Percentiles rank a stretch among this genome's conserved stretches.
Evolutionary conservation across 2,329 filamentous ascomycete genomes (phyloP).

Genomic region (Colletotrichum aenigma): DNA sequence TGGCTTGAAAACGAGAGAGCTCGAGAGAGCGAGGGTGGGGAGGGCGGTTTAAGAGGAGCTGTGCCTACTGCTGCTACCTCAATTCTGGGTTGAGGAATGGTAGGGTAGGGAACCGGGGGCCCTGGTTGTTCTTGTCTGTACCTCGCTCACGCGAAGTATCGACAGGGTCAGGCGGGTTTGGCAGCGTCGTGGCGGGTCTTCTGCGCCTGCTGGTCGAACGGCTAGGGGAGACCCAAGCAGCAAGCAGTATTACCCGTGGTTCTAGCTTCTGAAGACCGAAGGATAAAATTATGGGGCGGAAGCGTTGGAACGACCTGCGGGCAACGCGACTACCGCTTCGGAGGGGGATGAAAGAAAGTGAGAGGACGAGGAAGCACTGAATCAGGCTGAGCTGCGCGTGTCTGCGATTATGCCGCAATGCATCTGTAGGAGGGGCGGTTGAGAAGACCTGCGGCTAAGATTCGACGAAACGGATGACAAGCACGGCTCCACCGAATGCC

Average conservation of each 20-base stretch:
- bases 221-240: background rate
- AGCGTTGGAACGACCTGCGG: background rate
- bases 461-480: slow-evolving; percentile 16
- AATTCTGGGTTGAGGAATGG: slow-evolving; percentile 1
- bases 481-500: slow-evolving; percentile 7
- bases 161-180: slow-evolving; percentile 6
- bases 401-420: slow-evolving; percentile 13
- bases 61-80: slow-evolving; percentile 18
- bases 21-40: slow-evolving; percentile 29
- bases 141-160: slow-evolving; percentile 15
- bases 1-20: slow-evolving; percentile 20
- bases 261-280: background rate
- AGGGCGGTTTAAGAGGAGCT: slow-evolving; percentile 35
- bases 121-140: slow-evolving; percentile 1
- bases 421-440: slow-evolving; percentile 14
- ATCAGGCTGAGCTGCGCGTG: slow-evolving; percentile 16
- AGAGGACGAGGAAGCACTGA: background rate
- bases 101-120: slow-evolving; percentile 20
- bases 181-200: slow-evolving; percentile 3
- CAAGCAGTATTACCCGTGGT: background rate
- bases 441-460: slow-evolving; percentile 16
- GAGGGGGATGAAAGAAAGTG: background rate
- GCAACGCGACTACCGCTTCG: slow-evolving; percentile 5
- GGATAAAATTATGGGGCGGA: slow-evolving; percentile 11
- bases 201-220: slow-evolving; percentile 2